These are phyloP conservation scores for Teratosphaeria nubilosa DNA, from an alignment of 2,329 filamentous ascomycete species.

Conservation along the genomic window DNA sequence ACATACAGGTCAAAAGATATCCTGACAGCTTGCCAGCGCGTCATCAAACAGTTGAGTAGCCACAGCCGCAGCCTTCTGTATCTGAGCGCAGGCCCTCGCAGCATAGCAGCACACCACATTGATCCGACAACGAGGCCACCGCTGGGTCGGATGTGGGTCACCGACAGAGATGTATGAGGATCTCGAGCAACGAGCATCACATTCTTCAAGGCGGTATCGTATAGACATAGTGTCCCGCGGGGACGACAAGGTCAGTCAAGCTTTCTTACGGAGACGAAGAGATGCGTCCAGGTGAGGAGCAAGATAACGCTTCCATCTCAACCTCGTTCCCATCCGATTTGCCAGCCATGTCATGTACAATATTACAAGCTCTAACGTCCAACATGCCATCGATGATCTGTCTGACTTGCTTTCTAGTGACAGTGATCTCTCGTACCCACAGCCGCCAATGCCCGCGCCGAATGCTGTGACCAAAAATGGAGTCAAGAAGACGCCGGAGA, in stretches of 20 bases:
- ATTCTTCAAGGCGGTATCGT: neutral
- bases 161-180: neutral
- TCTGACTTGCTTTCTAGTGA: conserved; percentile 18
- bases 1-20: neutral
- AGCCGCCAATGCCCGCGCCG: conserved; percentile 18
- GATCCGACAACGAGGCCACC: neutral
- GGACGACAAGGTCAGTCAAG: neutral
- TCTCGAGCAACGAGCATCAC: neutral
- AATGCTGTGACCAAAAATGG: conserved; percentile 9
- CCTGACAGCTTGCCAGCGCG: neutral
- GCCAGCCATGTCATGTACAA: conserved; percentile 11
- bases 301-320: neutral
- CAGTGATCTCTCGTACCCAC: conserved; percentile 3
- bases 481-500: conserved; percentile 20
- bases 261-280: neutral
- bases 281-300: neutral
- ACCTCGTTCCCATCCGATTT: neutral
- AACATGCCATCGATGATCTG: conserved; percentile 13
- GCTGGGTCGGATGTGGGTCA: neutral
- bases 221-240: neutral
- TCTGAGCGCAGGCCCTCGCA: neutral
- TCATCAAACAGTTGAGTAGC: neutral
- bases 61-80: neutral
- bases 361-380: conserved; percentile 12
- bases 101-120: neutral